These are phyloP conservation scores for Monascus ruber DNA, from an alignment of 2,329 filamentous ascomycete genomes.

Conservation along the genomic window DNA sequence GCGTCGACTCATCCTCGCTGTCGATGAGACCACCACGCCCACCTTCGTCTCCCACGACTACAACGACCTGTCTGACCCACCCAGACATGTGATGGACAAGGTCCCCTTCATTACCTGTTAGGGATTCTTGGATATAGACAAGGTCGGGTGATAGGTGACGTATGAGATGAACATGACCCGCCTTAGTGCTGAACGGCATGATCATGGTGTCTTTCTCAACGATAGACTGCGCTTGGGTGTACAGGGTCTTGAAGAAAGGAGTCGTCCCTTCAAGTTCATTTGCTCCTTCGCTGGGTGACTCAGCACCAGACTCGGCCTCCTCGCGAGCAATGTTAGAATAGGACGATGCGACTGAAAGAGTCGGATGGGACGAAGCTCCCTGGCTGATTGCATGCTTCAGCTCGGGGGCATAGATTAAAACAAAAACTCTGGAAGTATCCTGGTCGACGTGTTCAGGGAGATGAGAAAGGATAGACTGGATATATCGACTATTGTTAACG, in stretches of 20 bases:
- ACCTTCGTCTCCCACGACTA: slow-evolving; percentile 46
- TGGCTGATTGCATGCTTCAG: slow-evolving; percentile 50
- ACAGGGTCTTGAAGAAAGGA: slow-evolving; percentile 64
- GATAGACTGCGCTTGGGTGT: slow-evolving; percentile 64
- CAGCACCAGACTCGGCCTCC: slow-evolving; percentile 40
- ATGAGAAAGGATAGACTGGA: slow-evolving; percentile 80
- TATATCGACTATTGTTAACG: slow-evolving; percentile 1
- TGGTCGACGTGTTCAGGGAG: slow-evolving; percentile 69
- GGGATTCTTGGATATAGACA: slow-evolving; percentile 77
- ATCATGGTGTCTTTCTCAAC: slow-evolving; percentile 81
- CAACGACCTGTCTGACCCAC: slow-evolving; percentile 50
- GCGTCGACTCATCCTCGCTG: slow-evolving; percentile 51
- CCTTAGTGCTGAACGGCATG: slow-evolving; percentile 74
- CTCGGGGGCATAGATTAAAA: slow-evolving; percentile 78
- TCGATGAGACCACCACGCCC: slow-evolving; percentile 68
- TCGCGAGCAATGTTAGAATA: slow-evolving; percentile 76
- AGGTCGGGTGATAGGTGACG: slow-evolving; percentile 75
- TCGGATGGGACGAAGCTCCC: slow-evolving; percentile 39
- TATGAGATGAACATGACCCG: slow-evolving; percentile 75
- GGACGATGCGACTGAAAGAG: slow-evolving; percentile 62
- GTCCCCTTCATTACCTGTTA: slow-evolving; percentile 64
- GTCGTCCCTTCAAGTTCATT: slow-evolving; percentile 38
- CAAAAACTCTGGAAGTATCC: slow-evolving; percentile 63
- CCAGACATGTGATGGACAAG: slow-evolving; percentile 55
- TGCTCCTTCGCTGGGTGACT: slow-evolving; percentile 40